Conservation (phyloP, 345 rosid genomes). For the Hypericum perforatum region DNA sequence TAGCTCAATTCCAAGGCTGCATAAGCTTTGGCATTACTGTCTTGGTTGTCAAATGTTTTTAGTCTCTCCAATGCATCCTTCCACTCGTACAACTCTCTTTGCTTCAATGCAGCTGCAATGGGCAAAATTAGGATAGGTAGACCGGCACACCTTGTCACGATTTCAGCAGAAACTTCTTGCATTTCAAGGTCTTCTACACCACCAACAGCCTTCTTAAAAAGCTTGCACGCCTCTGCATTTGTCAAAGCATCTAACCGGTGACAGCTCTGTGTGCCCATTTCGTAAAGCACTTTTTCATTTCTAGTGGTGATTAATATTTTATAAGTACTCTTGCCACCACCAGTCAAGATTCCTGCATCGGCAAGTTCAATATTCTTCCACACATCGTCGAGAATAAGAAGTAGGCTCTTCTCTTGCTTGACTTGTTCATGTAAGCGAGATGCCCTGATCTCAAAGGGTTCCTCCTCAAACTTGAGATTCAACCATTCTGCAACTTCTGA, state of each 20-base stretch:
- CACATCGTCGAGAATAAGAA: slow-evolving; percentile 10
- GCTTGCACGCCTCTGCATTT: slow-evolving; percentile 1
- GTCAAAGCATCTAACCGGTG: background rate
- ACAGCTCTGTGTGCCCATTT: background rate
- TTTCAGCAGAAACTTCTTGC: background rate
- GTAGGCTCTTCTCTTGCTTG: background rate
- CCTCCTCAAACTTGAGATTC: background rate
- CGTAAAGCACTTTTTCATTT: background rate
- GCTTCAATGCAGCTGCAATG: slow-evolving; percentile 12
- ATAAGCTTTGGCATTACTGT: too few species aligned
- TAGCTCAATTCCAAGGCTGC: too few species aligned
- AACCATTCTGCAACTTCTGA: too few species aligned
- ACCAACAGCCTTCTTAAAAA: slow-evolving; percentile 2
- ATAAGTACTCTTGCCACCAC: too few species aligned
- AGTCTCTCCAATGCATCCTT: background rate
- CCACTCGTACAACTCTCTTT: too few species aligned
- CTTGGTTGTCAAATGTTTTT: too few species aligned
- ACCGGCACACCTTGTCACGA: slow-evolving; percentile 9
- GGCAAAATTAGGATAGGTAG: slow-evolving; percentile 12
- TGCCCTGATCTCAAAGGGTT: background rate
- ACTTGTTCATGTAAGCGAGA: background rate
- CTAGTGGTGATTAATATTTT: slow-evolving; percentile 1
- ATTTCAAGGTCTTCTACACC: background rate
- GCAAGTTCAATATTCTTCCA: background rate
- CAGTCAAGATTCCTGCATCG: slow-evolving; percentile 2